Base-by-base conservation (phyloP, 257 asterid genomes). In the Plectranthus barbatus region DNA sequence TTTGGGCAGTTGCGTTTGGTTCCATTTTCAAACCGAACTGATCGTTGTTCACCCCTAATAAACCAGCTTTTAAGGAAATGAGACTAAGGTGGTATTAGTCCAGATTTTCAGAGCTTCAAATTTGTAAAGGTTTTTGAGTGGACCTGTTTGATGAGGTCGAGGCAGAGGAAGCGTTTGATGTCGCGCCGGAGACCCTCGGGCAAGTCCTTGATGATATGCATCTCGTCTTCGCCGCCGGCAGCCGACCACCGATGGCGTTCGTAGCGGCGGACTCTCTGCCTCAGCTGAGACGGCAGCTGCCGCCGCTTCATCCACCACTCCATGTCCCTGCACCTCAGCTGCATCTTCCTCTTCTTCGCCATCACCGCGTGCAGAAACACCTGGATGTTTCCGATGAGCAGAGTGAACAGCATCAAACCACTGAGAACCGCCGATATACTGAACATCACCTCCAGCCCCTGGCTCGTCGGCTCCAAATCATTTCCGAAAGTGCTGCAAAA, bases 231-330 rank as follows among this genome's bases (percentile, higher is more conserved):
- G 1, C 97, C 95, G 0, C 95, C 92, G 79, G 84, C 67, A 31
- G 80, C 59, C 21, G 90, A 55, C 91, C 94, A 90, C 33, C 87
- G 73, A 14, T 85, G 97, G 33, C 91, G 80, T 40, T 93, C 97
- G 66, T 80, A 85, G 29, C 85, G 86, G 6, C 95, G 82, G 52
- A 93, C 99, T 64, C 99, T 78, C 21, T 75, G 83, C 61, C 99
- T 74, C 29, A 93, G 79, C 13, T 67, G 84, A 5, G 93, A 76
- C 1, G 99, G 99, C 64, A 93, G 53, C 11, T 93, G 99, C 52
- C 99, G 76, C 54, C 97, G 80, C 71, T 45, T 85, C 99, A 93
- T 93, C 99, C 99, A 93, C 99, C 99, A 87, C 65, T 93, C 99
- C 94, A 93, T 81, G 70, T 93, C 99, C 20, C 97, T 73, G 67